Evolutionary conservation across 1,284 basidiomycete genomes (phyloP).

Genomic region (Apiotrichum sp.): DNA sequence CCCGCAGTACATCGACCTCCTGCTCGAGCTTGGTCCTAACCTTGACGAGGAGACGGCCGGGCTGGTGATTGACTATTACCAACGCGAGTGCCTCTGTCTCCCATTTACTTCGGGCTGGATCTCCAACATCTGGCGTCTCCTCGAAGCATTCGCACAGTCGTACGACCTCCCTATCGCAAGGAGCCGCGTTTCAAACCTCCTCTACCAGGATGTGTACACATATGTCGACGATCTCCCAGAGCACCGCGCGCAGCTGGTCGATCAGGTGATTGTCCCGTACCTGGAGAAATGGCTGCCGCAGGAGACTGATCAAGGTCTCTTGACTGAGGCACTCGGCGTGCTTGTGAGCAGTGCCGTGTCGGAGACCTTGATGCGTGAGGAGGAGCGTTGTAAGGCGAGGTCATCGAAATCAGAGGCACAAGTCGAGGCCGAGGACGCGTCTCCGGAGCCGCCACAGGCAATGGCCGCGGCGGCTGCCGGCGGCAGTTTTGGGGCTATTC

Average conservation of each 20-base stretch:
- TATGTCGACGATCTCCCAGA: constrained; percentile 46
- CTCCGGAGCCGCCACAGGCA: constrained; percentile 23
- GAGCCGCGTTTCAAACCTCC: constrained; percentile 35
- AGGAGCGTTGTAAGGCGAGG: constrained; percentile 29
- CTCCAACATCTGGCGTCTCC: constrained; percentile 46
- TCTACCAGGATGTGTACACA: constrained; percentile 46
- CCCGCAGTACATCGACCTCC: constrained; percentile 42
- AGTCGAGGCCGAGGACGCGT: constrained; percentile 33
- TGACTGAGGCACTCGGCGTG: constrained; percentile 36
- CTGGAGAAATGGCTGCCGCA: constrained; percentile 43
- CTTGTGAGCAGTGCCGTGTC: constrained; percentile 44
- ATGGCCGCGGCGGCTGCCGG: constrained; percentile 26
- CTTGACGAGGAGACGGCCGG: constrained; percentile 45
- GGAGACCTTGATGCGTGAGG: constrained; percentile 45
- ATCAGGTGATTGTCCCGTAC: constrained; percentile 47
- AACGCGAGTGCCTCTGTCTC: constrained; percentile 47
- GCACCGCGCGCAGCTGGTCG: constrained; percentile 43
- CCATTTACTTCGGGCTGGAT: constrained; percentile 51
- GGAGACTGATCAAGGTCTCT: constrained; percentile 42
- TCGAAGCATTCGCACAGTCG: constrained; percentile 45
- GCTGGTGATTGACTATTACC: constrained; percentile 49
- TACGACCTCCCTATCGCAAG: constrained; percentile 29
- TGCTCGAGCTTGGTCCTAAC: constrained; percentile 43
- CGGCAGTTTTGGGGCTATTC: constrained; percentile 42
- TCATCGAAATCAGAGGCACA: constrained; percentile 19